Base-by-base conservation (phyloP, 495 filamentous ascomycete species). In the Penicillium silybi region DNA sequence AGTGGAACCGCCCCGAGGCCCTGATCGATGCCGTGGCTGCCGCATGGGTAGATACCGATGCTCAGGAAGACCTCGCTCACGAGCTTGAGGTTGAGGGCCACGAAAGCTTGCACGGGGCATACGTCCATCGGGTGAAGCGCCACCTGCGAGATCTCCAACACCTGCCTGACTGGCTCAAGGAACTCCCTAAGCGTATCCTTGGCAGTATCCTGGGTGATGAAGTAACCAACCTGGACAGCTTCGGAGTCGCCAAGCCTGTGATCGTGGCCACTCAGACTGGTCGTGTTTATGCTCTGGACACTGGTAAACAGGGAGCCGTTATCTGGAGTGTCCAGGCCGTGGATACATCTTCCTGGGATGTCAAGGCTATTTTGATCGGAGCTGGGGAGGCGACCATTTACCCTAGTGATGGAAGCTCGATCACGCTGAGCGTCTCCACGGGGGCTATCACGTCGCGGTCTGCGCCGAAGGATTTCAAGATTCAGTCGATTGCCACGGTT, bases 21-120 rank as follows among this genome's bases (percentile, higher is more conserved):
- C 72, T 99, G 52, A 81, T 87, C 7, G 85, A 86, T 44, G 82
- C 82, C 15, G 74, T 88, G 29, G 86, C 87, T 44, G 90, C 91
- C 35, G 79, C 77, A 10, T 97, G 88, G 79, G 89, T 85, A 4
- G 88, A 92, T 42, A 65, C 70, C 11, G 85, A 86, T 27, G 76
- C 79, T 46, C 79, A 81, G 20, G 85, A 92, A 62, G 79, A 82
- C 22, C 72, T 97, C 38, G 92, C 81, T 1, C 83, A 87, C 60
- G 83, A 92, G 34, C 76, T 99, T 23, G 84, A 95, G 52, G 82
- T 85, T 7, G 93, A 99, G 68, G 87, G 86, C 9, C 88, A 97
- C 61, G 85, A 84, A 64, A 92, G 86, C 60, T 70, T 89, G 10
- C 58, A 85, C 16, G 75, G 79, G 38, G 93, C 95, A 15, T 99